Evolutionary conservation across 306 rosid genomes (phyloP), one percentile per base, ranked within the genome.

Genomic region (Lithocarpus polystachyus): DNA sequence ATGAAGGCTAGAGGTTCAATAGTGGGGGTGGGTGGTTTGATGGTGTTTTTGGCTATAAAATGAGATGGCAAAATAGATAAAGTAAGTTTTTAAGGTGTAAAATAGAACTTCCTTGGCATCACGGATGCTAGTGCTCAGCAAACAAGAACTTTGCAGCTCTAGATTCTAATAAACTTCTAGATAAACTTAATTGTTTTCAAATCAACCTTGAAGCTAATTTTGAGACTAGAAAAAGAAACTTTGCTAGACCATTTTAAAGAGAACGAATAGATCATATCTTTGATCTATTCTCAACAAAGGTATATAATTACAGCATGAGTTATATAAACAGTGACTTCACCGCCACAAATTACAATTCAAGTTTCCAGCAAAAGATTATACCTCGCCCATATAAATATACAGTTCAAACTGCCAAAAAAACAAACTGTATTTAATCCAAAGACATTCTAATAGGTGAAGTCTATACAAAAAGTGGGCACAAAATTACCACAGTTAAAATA

Each of bases 381-480:
- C 14, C 71, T 54, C 13, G 26, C 72, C 72, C 22, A 9, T 6
- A 67, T 33, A 67, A n/a, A 19, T 67, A 8, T 24, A 77, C 59
- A 68, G 5, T 78, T 84, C 48, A 76, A 43, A 70, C 81, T 43
- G 18, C 56, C n/a, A 35, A 71, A 61, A 3, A 77, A 74, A 48
- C 56, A 10, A 56, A 51, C 5, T 23, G 62, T 18, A 37, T 6
- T 72, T 35, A n/a, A 69, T 19, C 31, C 61, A 15, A 23, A 45
- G 48, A n/a, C 29, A 43, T 29, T 24, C 31, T 79, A 72, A 61
- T 4, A n/a, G 61, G 73, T 29, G 37, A 17, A 78, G 65, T 33
- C 70, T 55, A 45, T 71, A 51, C 75, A 82, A 90, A 84, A 76
- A 14, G 69, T 43, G 81, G 84, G 59, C 59, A 67, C 86, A 84